Evolutionary conservation across 2,329 filamentous ascomycete genomes (phyloP).

Genomic region (Capronia coronata): DNA sequence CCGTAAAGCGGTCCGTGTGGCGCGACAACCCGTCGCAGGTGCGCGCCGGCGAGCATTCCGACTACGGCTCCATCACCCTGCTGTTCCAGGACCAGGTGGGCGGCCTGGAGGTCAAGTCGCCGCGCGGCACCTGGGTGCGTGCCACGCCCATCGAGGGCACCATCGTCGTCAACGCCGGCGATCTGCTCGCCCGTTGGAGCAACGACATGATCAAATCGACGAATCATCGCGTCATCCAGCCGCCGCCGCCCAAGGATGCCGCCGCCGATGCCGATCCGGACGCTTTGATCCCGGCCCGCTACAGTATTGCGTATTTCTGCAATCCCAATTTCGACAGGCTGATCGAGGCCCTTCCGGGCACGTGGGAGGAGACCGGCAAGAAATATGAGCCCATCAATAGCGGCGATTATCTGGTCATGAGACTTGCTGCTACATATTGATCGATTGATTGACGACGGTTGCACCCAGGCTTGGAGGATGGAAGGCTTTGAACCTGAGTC

Average conservation of each 20-base stretch:
- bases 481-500: no score
- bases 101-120: slow-evolving; percentile 59
- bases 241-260: slow-evolving; percentile 51
- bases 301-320: slow-evolving; percentile 90
- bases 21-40: slow-evolving; percentile 61
- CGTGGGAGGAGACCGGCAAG: slow-evolving; percentile 57
- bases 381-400: slow-evolving; percentile 73
- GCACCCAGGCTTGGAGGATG: no score
- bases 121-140: slow-evolving; percentile 71
- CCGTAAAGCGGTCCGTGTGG: slow-evolving; percentile 61
- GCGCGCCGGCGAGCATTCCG: slow-evolving; percentile 66
- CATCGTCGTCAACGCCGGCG: slow-evolving; percentile 83
- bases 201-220: slow-evolving; percentile 90
- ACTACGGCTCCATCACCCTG: slow-evolving; percentile 51
- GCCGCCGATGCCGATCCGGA: slow-evolving; percentile 40
- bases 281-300: slow-evolving; percentile 58
- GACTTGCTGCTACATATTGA: slow-evolving; percentile 67
- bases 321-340: slow-evolving; percentile 71
- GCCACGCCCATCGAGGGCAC: slow-evolving; percentile 75
- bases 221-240: slow-evolving; percentile 82
- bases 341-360: slow-evolving; percentile 77
- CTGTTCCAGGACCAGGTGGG: slow-evolving; percentile 53
- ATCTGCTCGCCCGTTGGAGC: slow-evolving; percentile 78
- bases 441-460: no score
- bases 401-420: slow-evolving; percentile 72